phyloP scores from a whole-genome alignment of 176 grass and related monocot species.

The Lolium perenne region DNA sequence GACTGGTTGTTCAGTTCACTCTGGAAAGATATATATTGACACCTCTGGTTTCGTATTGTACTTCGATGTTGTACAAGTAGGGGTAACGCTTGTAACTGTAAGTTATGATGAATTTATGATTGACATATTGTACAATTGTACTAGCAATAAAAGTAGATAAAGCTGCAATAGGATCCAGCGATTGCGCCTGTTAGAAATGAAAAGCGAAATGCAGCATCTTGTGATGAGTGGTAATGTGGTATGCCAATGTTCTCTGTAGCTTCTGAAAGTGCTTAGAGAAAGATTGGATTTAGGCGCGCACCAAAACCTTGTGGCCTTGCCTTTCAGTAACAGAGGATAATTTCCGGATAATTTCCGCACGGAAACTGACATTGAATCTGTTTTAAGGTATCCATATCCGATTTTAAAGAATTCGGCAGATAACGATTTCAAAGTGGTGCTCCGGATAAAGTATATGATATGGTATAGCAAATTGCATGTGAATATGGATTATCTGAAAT shows the following conservation, averaged over 20 bases:
- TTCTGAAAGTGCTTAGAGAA: not conserved
- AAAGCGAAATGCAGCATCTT: not conserved
- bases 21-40: slow-evolving; percentile 54
- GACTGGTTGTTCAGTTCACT: slow-evolving; percentile 30
- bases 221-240: not conserved
- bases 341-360: too few relatives aligned
- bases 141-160: slow-evolving; percentile 55
- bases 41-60: slow-evolving; percentile 43
- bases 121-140: slow-evolving; percentile 62
- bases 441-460: too few relatives aligned
- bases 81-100: slow-evolving; percentile 59
- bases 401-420: too few relatives aligned
- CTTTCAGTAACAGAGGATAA: too few relatives aligned
- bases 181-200: slow-evolving; percentile 28
- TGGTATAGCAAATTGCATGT: too few relatives aligned
- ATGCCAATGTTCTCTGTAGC: not conserved
- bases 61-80: slow-evolving; percentile 59
- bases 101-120: slow-evolving; percentile 54
- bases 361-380: too few relatives aligned
- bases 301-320: too few relatives aligned
- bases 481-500: too few relatives aligned
- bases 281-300: too few relatives aligned
- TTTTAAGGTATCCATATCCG: too few relatives aligned
- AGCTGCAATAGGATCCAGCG: slow-evolving; percentile 27
- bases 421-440: too few relatives aligned